Base-by-base conservation (phyloP, 1,284 basidiomycete species). In the Vanrija sp. region DNA sequence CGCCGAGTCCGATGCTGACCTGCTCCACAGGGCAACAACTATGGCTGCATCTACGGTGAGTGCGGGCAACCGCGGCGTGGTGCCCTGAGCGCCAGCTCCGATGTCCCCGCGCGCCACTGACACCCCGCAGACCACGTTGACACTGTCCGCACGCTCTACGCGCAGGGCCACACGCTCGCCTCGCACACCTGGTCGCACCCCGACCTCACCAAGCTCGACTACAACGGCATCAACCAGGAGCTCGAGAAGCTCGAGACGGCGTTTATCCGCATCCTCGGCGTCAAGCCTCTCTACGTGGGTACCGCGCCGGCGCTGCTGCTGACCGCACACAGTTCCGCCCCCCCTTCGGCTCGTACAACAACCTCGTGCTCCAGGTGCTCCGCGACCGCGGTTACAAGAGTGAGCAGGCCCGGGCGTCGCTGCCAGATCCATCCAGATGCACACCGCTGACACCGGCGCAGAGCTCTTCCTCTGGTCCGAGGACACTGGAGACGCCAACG, bases 111-210 rank as follows among this genome's bases (percentile, higher is more conserved):
- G 21, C 21, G 69, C 19, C 60, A 80, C 46, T 75, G 75, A 49
- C 73, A 76, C 52, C 14, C 21, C n/a, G 12, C 25, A 34, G 44
- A 60, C 55, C 50, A 51, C 47, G 55, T 44, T 46, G 52, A 62
- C 46, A 23, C 19, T 26, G n/a, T 62, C 40, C 50, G 44, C 34
- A 14, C 25, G 6, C 52, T 58, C 43, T 55, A 52, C 51, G 28
- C 34, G 43, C 3, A 26, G n/a, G 60, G 60, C 54, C 82, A 83
- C 66, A 81, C 82, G 48, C 64, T 85, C 40, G 83, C 75, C 5
- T 81, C 80, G 23, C 83, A 84, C 63, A 82, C 82, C 28, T 85
- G 83, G 83, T 71, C 73, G 6, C 83, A 84, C 65, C 64, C 72
- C 18, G 75, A 84, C 63, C 65, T 84, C 18, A 76, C 74, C 26